phyloP scores from a whole-genome alignment of 179 eudicot genomes.

The Vitellaria paradoxa region DNA sequence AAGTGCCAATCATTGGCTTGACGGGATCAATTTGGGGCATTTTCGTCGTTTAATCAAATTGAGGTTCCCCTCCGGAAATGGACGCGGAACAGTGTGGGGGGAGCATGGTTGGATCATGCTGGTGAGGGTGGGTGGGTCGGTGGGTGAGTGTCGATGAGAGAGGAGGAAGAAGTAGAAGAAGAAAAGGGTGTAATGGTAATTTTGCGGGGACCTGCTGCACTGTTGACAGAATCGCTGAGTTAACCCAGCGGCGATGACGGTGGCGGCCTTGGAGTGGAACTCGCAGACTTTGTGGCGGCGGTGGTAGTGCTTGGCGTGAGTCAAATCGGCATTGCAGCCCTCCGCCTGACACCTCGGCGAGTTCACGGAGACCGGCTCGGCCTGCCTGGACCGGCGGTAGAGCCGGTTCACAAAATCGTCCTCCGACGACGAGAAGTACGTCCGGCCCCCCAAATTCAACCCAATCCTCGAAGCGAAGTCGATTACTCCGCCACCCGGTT shows the following conservation, averaged over 20 bases:
- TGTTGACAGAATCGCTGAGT: slow-evolving; percentile 98
- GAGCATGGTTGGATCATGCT: too few relatives aligned
- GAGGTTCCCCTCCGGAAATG: background rate
- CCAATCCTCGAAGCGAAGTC: slow-evolving; percentile 53
- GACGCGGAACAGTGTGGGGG: too few relatives aligned
- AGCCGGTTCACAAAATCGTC: slow-evolving; percentile 86
- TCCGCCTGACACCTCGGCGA: slow-evolving; percentile 82
- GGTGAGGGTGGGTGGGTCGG: too few relatives aligned
- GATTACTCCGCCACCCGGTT: slow-evolving; percentile 33
- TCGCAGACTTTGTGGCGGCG: slow-evolving; percentile 97
- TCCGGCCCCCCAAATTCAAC: slow-evolving; percentile 80
- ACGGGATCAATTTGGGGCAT: slow-evolving; percentile 20
- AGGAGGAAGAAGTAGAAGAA: background rate
- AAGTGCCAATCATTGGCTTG: slow-evolving; percentile 37
- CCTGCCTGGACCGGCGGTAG: slow-evolving; percentile 67
- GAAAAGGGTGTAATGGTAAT: slow-evolving; percentile 12
- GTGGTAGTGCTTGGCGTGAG: slow-evolving; percentile 86
- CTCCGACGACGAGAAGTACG: slow-evolving; percentile 63
- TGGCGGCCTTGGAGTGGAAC: slow-evolving; percentile 93
- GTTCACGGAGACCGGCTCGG: slow-evolving; percentile 45
- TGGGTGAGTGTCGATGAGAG: too few relatives aligned
- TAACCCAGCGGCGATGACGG: slow-evolving; percentile 77
- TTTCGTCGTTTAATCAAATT: slow-evolving; percentile 15
- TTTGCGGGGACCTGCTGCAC: slow-evolving; percentile 70
- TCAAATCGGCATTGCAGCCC: slow-evolving; percentile 86